Conservation (phyloP, 2,329 filamentous ascomycete genomes). For the Calonectria multiphialidica region DNA sequence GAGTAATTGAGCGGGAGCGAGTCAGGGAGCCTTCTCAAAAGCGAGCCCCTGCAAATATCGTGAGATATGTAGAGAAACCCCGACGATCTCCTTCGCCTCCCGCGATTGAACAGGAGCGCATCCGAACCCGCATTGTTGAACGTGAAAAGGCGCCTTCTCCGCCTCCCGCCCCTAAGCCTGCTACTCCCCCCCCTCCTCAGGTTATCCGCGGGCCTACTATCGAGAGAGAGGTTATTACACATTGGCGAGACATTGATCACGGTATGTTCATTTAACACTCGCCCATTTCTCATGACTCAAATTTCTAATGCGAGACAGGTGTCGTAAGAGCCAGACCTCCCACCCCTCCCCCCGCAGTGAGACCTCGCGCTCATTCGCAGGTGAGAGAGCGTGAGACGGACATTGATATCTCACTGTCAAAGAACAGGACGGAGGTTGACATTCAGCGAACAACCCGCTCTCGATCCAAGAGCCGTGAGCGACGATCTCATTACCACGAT, state of each 20-base stretch:
- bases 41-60: constrained; percentile 53
- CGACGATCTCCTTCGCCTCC: constrained; percentile 50
- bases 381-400: constrained; percentile 67
- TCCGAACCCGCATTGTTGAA: constrained; percentile 63
- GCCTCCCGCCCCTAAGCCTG: constrained; percentile 57
- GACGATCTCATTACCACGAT: constrained; percentile 61
- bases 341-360: constrained; percentile 59
- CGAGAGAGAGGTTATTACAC: constrained; percentile 89
- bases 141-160: constrained; percentile 51
- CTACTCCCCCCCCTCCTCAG: constrained; percentile 69
- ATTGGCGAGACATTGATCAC: constrained; percentile 89
- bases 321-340: constrained; percentile 58
- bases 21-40: constrained; percentile 53
- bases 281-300: neutral
- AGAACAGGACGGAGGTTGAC: constrained; percentile 69
- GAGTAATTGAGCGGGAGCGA: constrained; percentile 43
- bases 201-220: constrained; percentile 83
- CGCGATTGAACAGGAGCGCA: constrained; percentile 58
- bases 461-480: constrained; percentile 54
- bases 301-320: constrained; percentile 50
- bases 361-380: constrained; percentile 58
- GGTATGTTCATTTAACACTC: constrained; percentile 63
- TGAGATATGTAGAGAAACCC: constrained; percentile 56
- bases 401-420: constrained; percentile 70
- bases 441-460: constrained; percentile 57